Percentiles rank a stretch among this genome's conserved stretches.
Conservation (phyloP, 768 basidiomycete species). For the Fomitopsis serialis region DNA sequence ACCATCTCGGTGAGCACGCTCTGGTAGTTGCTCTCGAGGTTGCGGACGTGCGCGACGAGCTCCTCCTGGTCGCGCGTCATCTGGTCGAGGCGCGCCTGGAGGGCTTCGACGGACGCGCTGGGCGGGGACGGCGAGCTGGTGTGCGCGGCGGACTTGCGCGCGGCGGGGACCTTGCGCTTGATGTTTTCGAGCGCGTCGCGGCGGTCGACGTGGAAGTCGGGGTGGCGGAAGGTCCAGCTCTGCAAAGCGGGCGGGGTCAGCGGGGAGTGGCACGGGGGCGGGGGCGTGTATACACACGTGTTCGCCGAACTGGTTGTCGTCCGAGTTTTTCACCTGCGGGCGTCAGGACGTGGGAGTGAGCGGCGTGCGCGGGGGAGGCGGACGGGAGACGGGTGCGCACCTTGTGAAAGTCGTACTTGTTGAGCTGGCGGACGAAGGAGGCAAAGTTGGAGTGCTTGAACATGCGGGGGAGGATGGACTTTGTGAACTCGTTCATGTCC, state of each 20-base stretch:
- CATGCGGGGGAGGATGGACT: slow-evolving; percentile 80
- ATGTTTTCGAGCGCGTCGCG: slow-evolving; percentile 58
- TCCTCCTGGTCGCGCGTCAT: slow-evolving; percentile 45
- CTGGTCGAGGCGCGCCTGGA: slow-evolving; percentile 47
- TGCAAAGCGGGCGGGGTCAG: slow-evolving; percentile 13
- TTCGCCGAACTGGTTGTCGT: slow-evolving; percentile 68
- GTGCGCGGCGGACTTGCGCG: slow-evolving; percentile 25
- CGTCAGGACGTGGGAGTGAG: slow-evolving; percentile 6
- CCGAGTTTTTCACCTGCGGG: slow-evolving; percentile 70
- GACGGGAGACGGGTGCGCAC: slow-evolving; percentile 25
- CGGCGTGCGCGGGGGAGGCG: slow-evolving; percentile 8
- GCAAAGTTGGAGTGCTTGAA: slow-evolving; percentile 97
- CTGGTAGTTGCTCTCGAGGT: slow-evolving; percentile 60
- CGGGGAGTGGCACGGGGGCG: slow-evolving; percentile 3
- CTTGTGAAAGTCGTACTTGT: slow-evolving; percentile 98
- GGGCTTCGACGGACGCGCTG: slow-evolving; percentile 23
- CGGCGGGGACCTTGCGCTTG: slow-evolving; percentile 50
- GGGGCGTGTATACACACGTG: slow-evolving; percentile 33
- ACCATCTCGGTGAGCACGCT: slow-evolving; percentile 69
- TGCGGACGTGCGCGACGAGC: slow-evolving; percentile 47
- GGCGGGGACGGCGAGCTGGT: slow-evolving; percentile 21
- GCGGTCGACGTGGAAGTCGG: slow-evolving; percentile 46
- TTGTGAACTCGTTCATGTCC: slow-evolving; percentile 97
- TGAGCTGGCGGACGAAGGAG: slow-evolving; percentile 85
- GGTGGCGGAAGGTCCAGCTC: slow-evolving; percentile 50